Conservation (phyloP, 176 grass and related monocot species). For the Oryza rufipogon region DNA sequence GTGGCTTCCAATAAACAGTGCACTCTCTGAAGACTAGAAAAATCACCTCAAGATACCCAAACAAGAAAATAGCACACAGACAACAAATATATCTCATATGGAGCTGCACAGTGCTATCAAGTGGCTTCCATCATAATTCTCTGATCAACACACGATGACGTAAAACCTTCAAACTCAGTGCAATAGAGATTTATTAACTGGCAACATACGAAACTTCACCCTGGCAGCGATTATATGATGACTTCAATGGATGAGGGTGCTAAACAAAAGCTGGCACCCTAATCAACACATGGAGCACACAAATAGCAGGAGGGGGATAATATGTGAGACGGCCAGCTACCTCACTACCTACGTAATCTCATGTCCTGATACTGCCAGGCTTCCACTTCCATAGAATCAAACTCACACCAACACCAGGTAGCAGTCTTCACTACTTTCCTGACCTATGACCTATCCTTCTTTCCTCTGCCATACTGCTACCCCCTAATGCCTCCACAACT, state of each 20-base stretch:
- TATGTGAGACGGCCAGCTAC: too few species aligned
- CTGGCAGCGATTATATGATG: background rate
- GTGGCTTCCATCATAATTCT: slow-evolving; percentile 15
- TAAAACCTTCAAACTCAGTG: background rate
- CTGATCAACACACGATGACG: background rate
- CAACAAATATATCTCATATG: background rate
- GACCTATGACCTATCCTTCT: background rate
- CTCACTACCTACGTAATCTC: too few species aligned
- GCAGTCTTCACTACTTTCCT: too few species aligned
- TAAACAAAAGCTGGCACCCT: background rate
- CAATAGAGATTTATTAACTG: slow-evolving; percentile 9
- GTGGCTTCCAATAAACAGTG: background rate
- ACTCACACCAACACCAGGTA: too few species aligned
- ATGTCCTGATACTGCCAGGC: too few species aligned
- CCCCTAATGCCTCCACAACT: background rate
- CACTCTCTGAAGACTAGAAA: background rate
- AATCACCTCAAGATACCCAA: background rate
- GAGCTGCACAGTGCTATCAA: background rate
- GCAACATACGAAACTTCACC: background rate
- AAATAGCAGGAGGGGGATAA: background rate
- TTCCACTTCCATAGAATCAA: too few species aligned
- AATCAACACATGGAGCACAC: background rate
- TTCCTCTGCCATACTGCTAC: too few species aligned
- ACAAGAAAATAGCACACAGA: background rate
- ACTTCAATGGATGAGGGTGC: background rate